Percentiles rank a stretch among this genome's conserved stretches.
Evolutionary conservation across 257 asterid genomes (phyloP).

Genomic region (Linaria vulgaris): DNA sequence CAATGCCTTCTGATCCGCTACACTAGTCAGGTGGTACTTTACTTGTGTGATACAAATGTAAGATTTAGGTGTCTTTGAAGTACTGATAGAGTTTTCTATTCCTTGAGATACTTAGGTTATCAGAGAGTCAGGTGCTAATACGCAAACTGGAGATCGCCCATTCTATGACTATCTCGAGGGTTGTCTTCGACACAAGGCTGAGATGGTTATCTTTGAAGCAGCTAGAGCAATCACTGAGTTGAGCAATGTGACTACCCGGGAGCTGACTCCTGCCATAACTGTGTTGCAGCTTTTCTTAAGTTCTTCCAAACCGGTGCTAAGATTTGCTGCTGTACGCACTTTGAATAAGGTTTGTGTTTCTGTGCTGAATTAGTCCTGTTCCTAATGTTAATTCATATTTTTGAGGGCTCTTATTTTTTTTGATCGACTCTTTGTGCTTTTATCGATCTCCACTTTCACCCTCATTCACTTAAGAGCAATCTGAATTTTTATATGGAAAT

Average conservation of each 20-base stretch:
- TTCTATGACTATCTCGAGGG: conserved; percentile 93
- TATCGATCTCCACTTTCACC: conserved; percentile 9
- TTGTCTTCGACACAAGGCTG: conserved; percentile 91
- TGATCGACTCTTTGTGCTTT: conserved; percentile 9
- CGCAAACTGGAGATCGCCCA: conserved; percentile 84
- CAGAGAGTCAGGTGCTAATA: conserved; percentile 69
- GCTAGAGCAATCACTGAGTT: conserved; percentile 93
- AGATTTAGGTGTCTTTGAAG: conserved; percentile 19
- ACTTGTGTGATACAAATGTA: conserved; percentile 20
- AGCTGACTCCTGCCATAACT: conserved; percentile 90
- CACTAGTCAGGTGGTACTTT: conserved; percentile 71
- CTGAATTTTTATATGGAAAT: background rate
- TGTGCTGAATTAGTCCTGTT: conserved; percentile 9
- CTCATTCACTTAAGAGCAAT: conserved; percentile 9
- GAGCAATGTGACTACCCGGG: conserved; percentile 76
- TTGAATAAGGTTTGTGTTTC: conserved; percentile 70
- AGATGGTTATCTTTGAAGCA: conserved; percentile 94
- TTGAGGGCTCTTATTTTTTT: background rate
- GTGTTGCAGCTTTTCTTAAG: conserved; percentile 84
- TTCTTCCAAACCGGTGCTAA: conserved; percentile 89
- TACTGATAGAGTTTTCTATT: conserved; percentile 25
- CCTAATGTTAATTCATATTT: background rate
- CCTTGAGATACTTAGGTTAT: conserved; percentile 57
- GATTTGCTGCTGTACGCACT: conserved; percentile 95
- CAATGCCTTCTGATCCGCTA: conserved; percentile 95